Conservation (phyloP, 169 alveolate species). For the Plasmodium adleri region DNA sequence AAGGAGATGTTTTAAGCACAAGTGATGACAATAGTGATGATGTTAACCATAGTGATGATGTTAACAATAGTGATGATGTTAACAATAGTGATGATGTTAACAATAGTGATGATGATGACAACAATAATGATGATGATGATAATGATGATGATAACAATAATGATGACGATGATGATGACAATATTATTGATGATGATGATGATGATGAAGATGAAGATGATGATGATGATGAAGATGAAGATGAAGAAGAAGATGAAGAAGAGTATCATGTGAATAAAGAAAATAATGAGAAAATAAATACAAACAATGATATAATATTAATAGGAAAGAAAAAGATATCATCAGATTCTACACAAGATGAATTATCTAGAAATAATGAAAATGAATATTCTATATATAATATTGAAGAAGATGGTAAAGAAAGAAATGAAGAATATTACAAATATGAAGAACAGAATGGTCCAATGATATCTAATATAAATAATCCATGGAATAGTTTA, state of each 20-base stretch:
- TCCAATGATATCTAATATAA: neutral
- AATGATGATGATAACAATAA: neutral
- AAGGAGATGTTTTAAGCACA: too few relatives aligned
- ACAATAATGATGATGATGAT: neutral
- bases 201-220: neutral
- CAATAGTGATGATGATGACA: neutral
- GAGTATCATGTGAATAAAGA: neutral
- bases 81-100: neutral
- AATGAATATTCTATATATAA: too few relatives aligned
- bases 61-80: neutral
- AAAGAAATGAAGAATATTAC: neutral
- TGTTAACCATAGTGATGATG: neutral
- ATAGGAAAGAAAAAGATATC: too few relatives aligned
- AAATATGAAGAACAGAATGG: neutral
- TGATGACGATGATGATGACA: neutral
- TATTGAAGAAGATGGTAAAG: neutral
- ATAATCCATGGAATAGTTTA: constrained; percentile 6
- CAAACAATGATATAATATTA: too few relatives aligned
- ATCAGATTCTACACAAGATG: too few relatives aligned
- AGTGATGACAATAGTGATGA: neutral
- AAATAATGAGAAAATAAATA: neutral
- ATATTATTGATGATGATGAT: neutral
- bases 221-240: neutral
- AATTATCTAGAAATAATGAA: too few relatives aligned
- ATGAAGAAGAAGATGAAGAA: neutral